Conservation (phyloP, 495 filamentous ascomycete genomes). For the Rostrohypoxylon terebratum region DNA sequence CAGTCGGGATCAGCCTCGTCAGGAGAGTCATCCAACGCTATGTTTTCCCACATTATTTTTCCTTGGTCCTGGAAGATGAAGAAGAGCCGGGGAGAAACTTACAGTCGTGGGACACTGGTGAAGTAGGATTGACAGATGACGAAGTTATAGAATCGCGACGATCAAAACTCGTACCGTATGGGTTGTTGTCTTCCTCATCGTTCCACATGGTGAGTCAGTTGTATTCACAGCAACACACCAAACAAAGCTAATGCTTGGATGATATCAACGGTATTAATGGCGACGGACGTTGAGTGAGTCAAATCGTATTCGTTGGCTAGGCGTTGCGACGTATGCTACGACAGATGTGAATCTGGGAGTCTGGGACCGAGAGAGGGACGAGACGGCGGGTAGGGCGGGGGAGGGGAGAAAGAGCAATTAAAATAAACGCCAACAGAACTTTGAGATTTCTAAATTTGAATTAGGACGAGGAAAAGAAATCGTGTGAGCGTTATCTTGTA, state of each 20-base stretch:
- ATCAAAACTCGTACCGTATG: conserved; percentile 87
- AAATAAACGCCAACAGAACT: conserved; percentile 8
- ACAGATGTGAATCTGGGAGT: neutral
- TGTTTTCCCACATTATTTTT: conserved; percentile 52
- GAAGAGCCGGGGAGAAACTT: conserved; percentile 41
- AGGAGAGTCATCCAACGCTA: conserved; percentile 47
- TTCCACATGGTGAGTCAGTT: conserved; percentile 72
- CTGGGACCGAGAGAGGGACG: neutral
- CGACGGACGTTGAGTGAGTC: conserved; percentile 8
- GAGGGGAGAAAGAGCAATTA: conserved; percentile 25
- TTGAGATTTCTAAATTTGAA: conserved; percentile 14
- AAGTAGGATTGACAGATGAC: conserved; percentile 73
- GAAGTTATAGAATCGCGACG: conserved; percentile 82
- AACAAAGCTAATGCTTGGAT: conserved; percentile 34
- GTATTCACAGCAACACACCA: conserved; percentile 1
- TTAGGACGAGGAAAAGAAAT: conserved; percentile 13
- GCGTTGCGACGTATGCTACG: conserved; percentile 13
- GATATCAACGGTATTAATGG: conserved; percentile 7
- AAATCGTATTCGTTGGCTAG: conserved; percentile 7
- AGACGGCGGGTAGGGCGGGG: conserved; percentile 39
- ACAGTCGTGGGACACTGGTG: conserved; percentile 66
- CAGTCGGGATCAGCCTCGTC: conserved; percentile 59
- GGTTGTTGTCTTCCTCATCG: conserved; percentile 92
- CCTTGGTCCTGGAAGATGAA: conserved; percentile 21
- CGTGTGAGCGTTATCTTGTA: conserved; percentile 8